Evolutionary conservation across 2,329 filamentous ascomycete genomes (phyloP).

Genomic region (Colletotrichum tanaceti): DNA sequence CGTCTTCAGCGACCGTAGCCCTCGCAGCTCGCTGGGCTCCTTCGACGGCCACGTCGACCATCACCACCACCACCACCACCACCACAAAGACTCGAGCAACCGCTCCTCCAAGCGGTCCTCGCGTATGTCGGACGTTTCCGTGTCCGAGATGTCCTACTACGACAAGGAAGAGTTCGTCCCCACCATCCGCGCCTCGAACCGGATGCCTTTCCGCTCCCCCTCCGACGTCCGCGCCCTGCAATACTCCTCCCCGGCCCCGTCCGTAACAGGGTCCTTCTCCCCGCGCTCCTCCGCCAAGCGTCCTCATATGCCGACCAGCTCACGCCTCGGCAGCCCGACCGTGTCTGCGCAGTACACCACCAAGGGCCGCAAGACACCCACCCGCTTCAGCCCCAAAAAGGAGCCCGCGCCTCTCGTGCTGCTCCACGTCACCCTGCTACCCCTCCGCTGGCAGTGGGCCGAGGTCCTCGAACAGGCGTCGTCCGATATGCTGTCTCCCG

Average conservation of each 20-base stretch:
- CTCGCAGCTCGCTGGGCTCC: conserved; percentile 67
- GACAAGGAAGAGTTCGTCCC: conserved; percentile 61
- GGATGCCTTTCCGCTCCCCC: conserved; percentile 75
- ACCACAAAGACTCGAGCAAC: conserved; percentile 48
- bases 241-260: conserved; percentile 74
- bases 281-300: conserved; percentile 67
- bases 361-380: conserved; percentile 65
- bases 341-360: conserved; percentile 65
- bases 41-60: conserved; percentile 48
- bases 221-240: conserved; percentile 78
- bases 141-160: conserved; percentile 52
- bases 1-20: conserved; percentile 69
- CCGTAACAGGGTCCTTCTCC: conserved; percentile 60
- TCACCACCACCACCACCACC: conserved; percentile 42
- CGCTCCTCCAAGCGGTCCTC: conserved; percentile 52
- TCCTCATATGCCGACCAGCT: conserved; percentile 60
- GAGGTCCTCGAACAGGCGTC: conserved; percentile 60
- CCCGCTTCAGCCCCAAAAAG: conserved; percentile 66
- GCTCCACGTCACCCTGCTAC: conserved; percentile 81
- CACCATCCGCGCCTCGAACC: conserved; percentile 68
- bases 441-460: conserved; percentile 74
- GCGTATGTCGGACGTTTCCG: conserved; percentile 64
- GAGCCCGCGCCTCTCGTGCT: conserved; percentile 76
- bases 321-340: conserved; percentile 67
- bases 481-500: conserved; percentile 56